Evolutionary conservation across 1,139 yeast genomes (phyloP).

Genomic region (Yamadazyma conglobata): DNA sequence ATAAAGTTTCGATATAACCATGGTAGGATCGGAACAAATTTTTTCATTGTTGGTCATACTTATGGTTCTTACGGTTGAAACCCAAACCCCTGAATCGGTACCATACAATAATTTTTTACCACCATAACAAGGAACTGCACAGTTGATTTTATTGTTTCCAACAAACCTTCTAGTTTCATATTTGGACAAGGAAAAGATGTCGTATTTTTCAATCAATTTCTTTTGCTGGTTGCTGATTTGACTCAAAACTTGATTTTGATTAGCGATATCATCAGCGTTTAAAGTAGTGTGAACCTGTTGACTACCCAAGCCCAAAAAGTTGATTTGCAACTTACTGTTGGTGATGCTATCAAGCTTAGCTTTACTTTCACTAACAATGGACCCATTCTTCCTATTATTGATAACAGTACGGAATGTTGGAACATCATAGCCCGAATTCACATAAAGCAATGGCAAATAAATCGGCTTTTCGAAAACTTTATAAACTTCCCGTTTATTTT

Average conservation of each 20-base stretch:
- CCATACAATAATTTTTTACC: constrained; percentile 90
- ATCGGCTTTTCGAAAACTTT: constrained; percentile 92
- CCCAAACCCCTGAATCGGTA: constrained; percentile 87
- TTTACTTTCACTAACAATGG: constrained; percentile 38
- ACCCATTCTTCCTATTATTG: constrained; percentile 32
- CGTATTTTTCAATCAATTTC: constrained; percentile 66
- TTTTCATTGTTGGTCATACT: constrained; percentile 43
- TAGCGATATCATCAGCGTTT: constrained; percentile 51
- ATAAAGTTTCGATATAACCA: constrained; percentile 70
- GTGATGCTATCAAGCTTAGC: constrained; percentile 27
- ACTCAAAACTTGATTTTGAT: constrained; percentile 78
- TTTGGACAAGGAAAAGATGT: constrained; percentile 75
- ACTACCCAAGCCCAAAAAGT: constrained; percentile 44
- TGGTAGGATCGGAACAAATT: constrained; percentile 69
- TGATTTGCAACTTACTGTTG: constrained; percentile 45
- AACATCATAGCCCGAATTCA: constrained; percentile 74
- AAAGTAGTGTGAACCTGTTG: constrained; percentile 43
- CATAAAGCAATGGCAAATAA: constrained; percentile 77
- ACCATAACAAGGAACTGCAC: constrained; percentile 94
- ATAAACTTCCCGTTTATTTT: constrained; percentile 86
- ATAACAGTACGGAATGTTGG: constrained; percentile 56
- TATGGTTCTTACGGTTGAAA: constrained; percentile 57
- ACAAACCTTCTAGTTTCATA: constrained; percentile 70
- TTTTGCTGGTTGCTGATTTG: constrained; percentile 78
- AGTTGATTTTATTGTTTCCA: constrained; percentile 73